Evolutionary conservation across 2,329 filamentous ascomycete genomes (phyloP), one percentile per base, ranked within the genome.

Genomic region (Aspergillus felis): DNA sequence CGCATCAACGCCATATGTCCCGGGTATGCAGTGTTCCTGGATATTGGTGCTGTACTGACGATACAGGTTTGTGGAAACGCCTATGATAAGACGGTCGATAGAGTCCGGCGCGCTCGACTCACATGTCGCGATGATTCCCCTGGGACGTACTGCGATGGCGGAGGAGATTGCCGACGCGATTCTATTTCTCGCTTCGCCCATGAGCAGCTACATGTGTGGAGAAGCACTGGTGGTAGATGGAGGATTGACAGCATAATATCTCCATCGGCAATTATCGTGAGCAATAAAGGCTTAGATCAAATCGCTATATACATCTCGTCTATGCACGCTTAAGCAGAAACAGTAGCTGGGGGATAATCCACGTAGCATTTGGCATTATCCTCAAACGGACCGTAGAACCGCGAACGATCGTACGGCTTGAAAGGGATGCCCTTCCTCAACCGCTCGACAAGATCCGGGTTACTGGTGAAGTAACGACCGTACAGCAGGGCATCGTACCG

Each of bases 1-100:
- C 79, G 83, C 32, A 82, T 87, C 68, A 87, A 86, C 65, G 82
- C 82, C 2, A 79, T 86, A 4, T 85, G 84, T 58, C 83, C 83
- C 0, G 81, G 78, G 65, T 75, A 62, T 17, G 65, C 58, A 79
- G 22, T 12, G 17, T 6, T 28, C 29, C 7, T n/a, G 7, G 6
- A 1, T 12, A 5, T 20, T 3, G 42, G 20, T 20, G 2, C 24
- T 20, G 41, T 25, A 53, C 12, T 27, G 1, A 44, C 7, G 20
- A 17, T 24, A 12, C 17, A 67, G 66, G 2, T 68, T 59, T 27
- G 65, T 68, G 41, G 60, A 68, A 14, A 69, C 66, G 0, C 65
- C 63, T 1, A 61, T 70, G 29, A 66, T 64, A 32, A 59, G 47
- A 6, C 24, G 58, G 29, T 62, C 54, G 2, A 59, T 65, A 17